phyloP scores from a whole-genome alignment of 2,329 filamentous ascomycete species.

The Aureobasidium lini region DNA sequence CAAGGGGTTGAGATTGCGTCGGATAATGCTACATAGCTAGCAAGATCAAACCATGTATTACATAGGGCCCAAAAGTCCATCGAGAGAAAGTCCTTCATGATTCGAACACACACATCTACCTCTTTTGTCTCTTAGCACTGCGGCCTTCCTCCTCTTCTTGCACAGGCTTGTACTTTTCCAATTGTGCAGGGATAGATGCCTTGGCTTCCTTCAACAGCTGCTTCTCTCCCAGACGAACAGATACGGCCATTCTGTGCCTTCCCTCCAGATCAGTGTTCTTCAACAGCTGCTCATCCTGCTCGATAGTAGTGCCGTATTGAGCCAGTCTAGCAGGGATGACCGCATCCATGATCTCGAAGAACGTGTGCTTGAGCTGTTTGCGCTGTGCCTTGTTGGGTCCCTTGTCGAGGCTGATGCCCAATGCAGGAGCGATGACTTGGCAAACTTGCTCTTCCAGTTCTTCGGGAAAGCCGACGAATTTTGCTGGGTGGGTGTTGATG shows the following conservation, averaged over 20 bases:
- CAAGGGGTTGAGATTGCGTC: background rate
- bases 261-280: background rate
- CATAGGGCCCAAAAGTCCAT: background rate
- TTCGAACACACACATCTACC: background rate
- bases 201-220: constrained; percentile 6
- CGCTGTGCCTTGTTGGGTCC: constrained; percentile 3
- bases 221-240: constrained; percentile 7
- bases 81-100: background rate
- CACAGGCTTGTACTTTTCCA: constrained; percentile 11
- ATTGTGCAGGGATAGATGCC: background rate
- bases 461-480: constrained; percentile 7
- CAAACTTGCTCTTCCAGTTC: constrained; percentile 12
- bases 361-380: background rate
- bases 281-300: constrained; percentile 7
- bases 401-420: background rate
- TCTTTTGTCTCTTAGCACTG: constrained; percentile 11
- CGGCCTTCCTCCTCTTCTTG: constrained; percentile 2
- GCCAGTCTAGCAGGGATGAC: constrained; percentile 3
- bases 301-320: constrained; percentile 13
- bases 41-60: background rate
- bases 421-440: background rate
- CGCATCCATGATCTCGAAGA: background rate
- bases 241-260: constrained; percentile 7
- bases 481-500: background rate
- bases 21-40: background rate